phyloP scores from a whole-genome alignment of 371 early-diverging fungal genomes.

The Mortierella sp. region DNA sequence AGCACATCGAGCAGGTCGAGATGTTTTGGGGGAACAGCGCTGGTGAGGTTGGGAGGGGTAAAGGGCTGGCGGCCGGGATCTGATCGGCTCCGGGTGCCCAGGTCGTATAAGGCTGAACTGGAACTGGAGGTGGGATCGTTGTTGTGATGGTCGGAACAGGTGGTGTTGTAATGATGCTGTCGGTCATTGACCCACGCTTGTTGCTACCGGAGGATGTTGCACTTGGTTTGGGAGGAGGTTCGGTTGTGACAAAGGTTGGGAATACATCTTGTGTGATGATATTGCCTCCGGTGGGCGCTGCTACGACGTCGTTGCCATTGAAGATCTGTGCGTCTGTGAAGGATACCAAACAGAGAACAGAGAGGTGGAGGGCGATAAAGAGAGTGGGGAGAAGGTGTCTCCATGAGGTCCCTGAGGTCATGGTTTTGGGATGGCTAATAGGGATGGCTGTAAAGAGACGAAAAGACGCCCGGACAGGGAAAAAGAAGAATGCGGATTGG shows the following conservation, averaged over 20 bases:
- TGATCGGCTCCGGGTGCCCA: slow-evolving; percentile 10
- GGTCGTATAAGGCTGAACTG: slow-evolving; percentile 33
- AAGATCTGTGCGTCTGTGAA: slow-evolving; percentile 32
- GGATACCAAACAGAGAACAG: neutral
- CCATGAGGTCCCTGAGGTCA: neutral
- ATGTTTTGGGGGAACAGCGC: slow-evolving; percentile 51
- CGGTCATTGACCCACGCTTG: neutral
- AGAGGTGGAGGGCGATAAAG: slow-evolving; percentile 12
- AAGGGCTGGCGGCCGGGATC: neutral
- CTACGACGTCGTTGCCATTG: slow-evolving; percentile 24
- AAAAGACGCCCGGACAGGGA: neutral
- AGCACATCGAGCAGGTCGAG: slow-evolving; percentile 43
- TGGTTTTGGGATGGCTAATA: neutral
- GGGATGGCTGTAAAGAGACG: neutral
- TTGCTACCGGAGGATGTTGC: neutral
- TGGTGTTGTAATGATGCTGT: neutral
- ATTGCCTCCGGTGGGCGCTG: slow-evolving; percentile 4
- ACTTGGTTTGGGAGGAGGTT: neutral
- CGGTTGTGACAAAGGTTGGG: slow-evolving; percentile 4
- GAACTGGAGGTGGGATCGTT: slow-evolving; percentile 16
- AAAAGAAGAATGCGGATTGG: neutral
- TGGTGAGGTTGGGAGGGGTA: slow-evolving; percentile 40
- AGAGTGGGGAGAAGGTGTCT: neutral
- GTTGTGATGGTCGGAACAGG: slow-evolving; percentile 18
- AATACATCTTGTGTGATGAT: slow-evolving; percentile 18